Evolutionary conservation across 1,284 basidiomycete genomes (phyloP).

Genomic region (Ustilago xerochloae): DNA sequence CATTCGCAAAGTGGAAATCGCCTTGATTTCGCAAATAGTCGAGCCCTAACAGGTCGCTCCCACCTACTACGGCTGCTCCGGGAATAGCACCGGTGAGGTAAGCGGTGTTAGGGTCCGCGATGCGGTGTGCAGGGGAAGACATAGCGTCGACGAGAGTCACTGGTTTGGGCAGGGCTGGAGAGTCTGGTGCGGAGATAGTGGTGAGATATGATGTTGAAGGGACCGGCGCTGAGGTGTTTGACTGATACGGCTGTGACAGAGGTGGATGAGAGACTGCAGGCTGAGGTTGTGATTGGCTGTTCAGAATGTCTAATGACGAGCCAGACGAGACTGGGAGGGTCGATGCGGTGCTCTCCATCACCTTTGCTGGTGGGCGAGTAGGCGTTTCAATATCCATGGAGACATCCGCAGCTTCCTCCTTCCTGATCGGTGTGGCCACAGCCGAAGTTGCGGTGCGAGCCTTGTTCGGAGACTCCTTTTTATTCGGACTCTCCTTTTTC

Average conservation of each 20-base stretch:
- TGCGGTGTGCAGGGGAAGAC: slow-evolving; percentile 7
- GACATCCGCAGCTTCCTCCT: neutral
- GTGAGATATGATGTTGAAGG: neutral
- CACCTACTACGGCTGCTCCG: too few species aligned
- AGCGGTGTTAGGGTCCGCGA: slow-evolving; percentile 15
- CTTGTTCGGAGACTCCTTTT: slow-evolving; percentile 23
- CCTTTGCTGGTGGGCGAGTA: neutral
- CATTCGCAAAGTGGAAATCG: slow-evolving; percentile 8
- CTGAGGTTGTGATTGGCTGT: neutral
- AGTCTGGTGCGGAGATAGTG: neutral
- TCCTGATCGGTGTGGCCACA: slow-evolving; percentile 5
- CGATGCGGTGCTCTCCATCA: neutral
- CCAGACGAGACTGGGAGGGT: neutral
- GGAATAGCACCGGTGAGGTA: too few species aligned
- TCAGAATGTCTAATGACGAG: too few species aligned
- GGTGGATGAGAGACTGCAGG: neutral
- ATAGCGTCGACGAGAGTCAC: slow-evolving; percentile 32
- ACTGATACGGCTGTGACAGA: too few species aligned
- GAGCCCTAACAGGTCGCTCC: neutral
- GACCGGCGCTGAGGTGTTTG: neutral
- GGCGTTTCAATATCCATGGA: slow-evolving; percentile 24
- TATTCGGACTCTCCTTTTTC: slow-evolving; percentile 10
- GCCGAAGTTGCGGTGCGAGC: neutral
- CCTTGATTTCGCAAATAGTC: slow-evolving; percentile 2
- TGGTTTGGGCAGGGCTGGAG: slow-evolving; percentile 3